Conservation (phyloP, 164 flowering plant genomes). For the Tetracentron sinense region DNA sequence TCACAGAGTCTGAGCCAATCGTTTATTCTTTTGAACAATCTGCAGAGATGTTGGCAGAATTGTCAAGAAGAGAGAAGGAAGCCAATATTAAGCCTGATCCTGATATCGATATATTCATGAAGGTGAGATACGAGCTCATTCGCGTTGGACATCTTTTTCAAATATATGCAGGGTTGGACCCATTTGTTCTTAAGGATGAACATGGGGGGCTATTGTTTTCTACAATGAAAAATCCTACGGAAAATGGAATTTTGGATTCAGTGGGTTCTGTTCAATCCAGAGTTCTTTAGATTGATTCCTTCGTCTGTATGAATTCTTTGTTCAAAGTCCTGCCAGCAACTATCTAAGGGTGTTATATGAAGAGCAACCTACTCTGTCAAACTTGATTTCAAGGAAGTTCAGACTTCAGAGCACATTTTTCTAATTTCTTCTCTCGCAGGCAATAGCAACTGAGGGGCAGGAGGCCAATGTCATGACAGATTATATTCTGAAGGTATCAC, state of each 20-base stretch:
- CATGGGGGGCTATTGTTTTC: not conserved
- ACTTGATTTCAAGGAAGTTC: not conserved
- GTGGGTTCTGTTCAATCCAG: not conserved
- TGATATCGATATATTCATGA: constrained; percentile 49
- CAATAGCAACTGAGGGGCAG: constrained; percentile 31
- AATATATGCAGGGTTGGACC: not conserved
- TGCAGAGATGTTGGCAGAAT: constrained; percentile 48
- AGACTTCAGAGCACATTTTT: not conserved
- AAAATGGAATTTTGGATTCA: too few species aligned
- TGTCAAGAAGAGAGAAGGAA: constrained; percentile 44
- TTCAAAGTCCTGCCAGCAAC: too few species aligned
- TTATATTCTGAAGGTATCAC: constrained; percentile 30
- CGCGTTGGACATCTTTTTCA: not conserved
- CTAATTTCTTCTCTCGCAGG: constrained; percentile 17
- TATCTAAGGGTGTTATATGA: too few species aligned
- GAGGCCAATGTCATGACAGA: constrained; percentile 32
- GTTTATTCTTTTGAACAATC: constrained; percentile 3
- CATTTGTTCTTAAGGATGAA: not conserved
- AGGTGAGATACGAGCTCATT: constrained; percentile 30
- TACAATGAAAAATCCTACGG: too few species aligned
- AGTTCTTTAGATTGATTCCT: not conserved
- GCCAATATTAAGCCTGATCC: constrained; percentile 55
- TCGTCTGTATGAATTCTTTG: not conserved
- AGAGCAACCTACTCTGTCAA: not conserved
- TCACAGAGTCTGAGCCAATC: not conserved